Conservation (phyloP, 768 basidiomycete species). For the Serendipita sp. region DNA sequence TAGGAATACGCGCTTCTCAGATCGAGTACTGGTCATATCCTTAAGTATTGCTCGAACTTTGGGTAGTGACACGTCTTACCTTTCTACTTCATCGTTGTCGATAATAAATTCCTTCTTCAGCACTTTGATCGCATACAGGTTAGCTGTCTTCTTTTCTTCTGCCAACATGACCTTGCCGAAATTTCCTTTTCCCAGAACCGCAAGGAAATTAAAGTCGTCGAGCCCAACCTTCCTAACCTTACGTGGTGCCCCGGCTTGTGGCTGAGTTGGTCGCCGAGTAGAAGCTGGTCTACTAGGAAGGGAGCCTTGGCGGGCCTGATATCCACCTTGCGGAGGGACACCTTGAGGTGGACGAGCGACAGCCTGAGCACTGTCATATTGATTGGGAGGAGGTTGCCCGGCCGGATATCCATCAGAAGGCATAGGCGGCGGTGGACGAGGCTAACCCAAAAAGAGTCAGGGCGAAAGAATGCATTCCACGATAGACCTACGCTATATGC, state of each 20-base stretch:
- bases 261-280: constrained; percentile 11
- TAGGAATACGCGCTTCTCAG: constrained; percentile 96
- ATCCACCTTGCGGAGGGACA: constrained; percentile 13
- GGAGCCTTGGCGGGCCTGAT: constrained; percentile 11
- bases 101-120: constrained; percentile 99
- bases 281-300: constrained; percentile 25
- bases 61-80: constrained; percentile 32
- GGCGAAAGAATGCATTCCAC: not conserved
- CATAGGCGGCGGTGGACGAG: no score
- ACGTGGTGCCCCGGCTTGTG: constrained; percentile 18
- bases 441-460: not conserved
- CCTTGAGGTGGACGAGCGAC: constrained; percentile 6
- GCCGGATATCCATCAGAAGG: not conserved
- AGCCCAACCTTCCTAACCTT: constrained; percentile 76
- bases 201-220: constrained; percentile 98
- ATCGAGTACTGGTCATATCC: constrained; percentile 58
- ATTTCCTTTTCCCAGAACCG: constrained; percentile 96
- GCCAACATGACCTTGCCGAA: constrained; percentile 99
- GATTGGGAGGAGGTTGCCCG: constrained; percentile 11
- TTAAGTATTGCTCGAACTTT: not conserved
- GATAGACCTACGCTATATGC: not conserved
- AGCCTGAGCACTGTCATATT: not conserved
- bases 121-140: constrained; percentile 98
- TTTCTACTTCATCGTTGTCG: constrained; percentile 98
- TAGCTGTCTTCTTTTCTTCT: constrained; percentile 86